phyloP scores from a whole-genome alignment of 2,329 filamentous ascomycete genomes.

The Epichloe aotearoae region DNA sequence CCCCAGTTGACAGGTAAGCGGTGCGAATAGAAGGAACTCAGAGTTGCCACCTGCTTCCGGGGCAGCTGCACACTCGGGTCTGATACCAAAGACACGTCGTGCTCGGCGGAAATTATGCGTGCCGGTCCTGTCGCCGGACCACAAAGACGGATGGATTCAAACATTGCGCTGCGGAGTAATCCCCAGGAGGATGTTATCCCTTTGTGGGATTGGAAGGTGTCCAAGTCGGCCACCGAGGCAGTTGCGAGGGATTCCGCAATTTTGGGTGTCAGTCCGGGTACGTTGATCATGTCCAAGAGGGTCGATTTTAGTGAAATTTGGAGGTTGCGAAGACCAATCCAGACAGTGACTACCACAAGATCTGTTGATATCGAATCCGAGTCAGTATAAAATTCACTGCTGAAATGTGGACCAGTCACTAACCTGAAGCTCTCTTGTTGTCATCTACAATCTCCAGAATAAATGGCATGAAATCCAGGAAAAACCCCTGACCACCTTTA shows the following conservation, averaged over 20 bases:
- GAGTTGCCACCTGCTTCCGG: not conserved
- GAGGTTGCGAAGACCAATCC: not conserved
- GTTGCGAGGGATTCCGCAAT: not conserved
- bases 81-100: not conserved
- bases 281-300: not conserved
- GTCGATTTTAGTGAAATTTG: not conserved
- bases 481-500: not conserved
- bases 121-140: not conserved
- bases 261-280: not conserved
- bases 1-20: not conserved
- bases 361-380: not conserved
- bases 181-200: not conserved
- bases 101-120: not conserved
- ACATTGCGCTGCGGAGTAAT: not conserved
- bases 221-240: not conserved
- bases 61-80: not conserved
- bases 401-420: not conserved
- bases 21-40: not conserved
- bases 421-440: not conserved
- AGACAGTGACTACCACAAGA: not conserved
- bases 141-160: not conserved
- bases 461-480: not conserved
- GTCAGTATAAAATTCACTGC: not conserved
- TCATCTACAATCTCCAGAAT: not conserved
- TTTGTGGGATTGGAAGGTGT: not conserved